These are phyloP conservation scores for Quercus lobata DNA, from an alignment of 331 rosid species.

Conservation along the genomic window DNA sequence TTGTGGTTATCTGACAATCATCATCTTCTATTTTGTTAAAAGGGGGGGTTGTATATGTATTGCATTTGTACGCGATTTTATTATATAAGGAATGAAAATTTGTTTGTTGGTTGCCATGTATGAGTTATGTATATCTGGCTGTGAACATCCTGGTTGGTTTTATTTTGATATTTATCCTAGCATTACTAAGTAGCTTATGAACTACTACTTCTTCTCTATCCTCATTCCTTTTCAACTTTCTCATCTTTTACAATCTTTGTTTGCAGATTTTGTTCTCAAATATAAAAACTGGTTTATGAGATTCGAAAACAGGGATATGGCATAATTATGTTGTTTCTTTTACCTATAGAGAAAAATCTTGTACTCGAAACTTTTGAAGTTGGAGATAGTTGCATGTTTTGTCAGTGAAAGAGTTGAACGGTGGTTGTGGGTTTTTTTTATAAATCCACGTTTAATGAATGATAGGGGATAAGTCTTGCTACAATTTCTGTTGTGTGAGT, in stretches of 20 bases:
- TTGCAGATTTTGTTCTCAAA: not conserved
- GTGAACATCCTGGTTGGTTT: not conserved
- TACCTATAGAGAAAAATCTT: not conserved
- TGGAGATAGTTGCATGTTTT: no score
- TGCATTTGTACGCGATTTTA: conserved; percentile 49
- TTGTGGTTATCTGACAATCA: conserved; percentile 16
- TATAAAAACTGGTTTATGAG: not conserved
- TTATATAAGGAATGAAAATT: conserved; percentile 48
- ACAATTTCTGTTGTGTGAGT: no score
- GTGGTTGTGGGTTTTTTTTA: no score
- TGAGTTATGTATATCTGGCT: not conserved
- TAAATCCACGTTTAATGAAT: no score
- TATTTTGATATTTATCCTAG: no score
- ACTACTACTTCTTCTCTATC: no score
- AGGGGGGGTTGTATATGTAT: conserved; percentile 66
- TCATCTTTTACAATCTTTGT: not conserved
- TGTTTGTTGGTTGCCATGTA: conserved; percentile 45
- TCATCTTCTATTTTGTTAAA: conserved; percentile 35
- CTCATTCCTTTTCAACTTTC: no score
- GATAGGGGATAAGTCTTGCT: no score
- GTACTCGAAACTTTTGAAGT: no score
- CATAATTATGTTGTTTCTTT: not conserved
- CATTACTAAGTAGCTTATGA: no score
- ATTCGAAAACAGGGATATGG: not conserved
- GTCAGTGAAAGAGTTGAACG: no score